These are phyloP conservation scores for Neopestalotiopsis sp. DNA, from an alignment of 2,329 filamentous ascomycete species.

Conservation along the genomic window DNA sequence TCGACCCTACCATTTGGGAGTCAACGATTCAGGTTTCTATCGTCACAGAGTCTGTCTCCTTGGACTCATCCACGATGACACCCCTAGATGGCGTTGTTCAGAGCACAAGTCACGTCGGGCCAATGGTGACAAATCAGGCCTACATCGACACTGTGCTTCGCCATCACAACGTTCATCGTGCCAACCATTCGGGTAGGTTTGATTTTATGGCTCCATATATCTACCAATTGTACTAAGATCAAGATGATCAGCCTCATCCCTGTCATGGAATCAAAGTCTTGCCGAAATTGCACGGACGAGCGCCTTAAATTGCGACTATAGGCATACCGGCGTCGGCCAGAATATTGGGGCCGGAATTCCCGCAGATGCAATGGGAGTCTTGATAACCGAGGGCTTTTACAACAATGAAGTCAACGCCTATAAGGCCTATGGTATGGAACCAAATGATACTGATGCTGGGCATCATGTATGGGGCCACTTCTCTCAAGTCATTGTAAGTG, in stretches of 20 bases:
- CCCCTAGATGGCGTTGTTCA: too few relatives aligned
- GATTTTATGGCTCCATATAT: too few relatives aligned
- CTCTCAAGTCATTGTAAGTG: constrained; percentile 7
- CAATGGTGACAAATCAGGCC: constrained; percentile 2
- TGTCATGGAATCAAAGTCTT: constrained; percentile 2
- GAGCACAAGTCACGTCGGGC: background rate
- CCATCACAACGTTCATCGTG: constrained; percentile 5
- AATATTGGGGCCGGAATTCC: constrained; percentile 3
- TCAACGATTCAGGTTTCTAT: background rate
- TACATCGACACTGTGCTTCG: constrained; percentile 10
- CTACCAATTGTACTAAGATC: background rate
- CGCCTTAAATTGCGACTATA: background rate
- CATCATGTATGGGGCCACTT: constrained; percentile 3
- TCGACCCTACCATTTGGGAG: background rate
- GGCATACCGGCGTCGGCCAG: constrained; percentile 3
- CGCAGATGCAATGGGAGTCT: constrained; percentile 4
- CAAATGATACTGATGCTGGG: background rate
- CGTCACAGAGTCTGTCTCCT: background rate
- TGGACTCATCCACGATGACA: background rate
- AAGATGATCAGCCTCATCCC: background rate
- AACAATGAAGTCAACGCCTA: constrained; percentile 10
- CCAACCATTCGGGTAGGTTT: constrained; percentile 5
- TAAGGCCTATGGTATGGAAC: constrained; percentile 5
- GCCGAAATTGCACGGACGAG: constrained; percentile 3
- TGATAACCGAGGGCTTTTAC: constrained; percentile 7